phyloP scores from a whole-genome alignment of 2,329 filamentous ascomycete genomes.

The Ceratocystis cubensis region DNA sequence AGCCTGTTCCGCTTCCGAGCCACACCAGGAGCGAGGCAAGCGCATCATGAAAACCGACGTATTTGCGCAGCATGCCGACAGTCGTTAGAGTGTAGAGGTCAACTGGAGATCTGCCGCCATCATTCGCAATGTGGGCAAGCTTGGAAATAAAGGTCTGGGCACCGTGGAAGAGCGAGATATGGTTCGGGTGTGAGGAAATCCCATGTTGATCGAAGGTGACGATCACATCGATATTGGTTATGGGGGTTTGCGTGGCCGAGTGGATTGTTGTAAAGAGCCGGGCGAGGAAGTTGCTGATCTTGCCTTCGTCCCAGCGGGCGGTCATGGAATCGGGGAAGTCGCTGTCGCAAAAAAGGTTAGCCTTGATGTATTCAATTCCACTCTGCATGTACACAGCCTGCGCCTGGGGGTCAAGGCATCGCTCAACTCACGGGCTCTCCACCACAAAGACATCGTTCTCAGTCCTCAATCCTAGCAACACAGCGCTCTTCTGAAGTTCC shows the following conservation, averaged over 20 bases:
- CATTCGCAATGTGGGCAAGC: conserved; percentile 39
- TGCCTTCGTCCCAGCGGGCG: conserved; percentile 56
- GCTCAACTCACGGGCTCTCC: conserved; percentile 50
- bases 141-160: conserved; percentile 57
- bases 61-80: conserved; percentile 66
- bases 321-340: conserved; percentile 88
- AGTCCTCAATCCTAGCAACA: conserved; percentile 59
- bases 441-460: conserved; percentile 77
- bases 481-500: conserved; percentile 70
- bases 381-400: background rate
- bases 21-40: conserved; percentile 54
- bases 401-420: background rate
- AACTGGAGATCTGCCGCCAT: conserved; percentile 31
- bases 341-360: conserved; percentile 24
- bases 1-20: conserved; percentile 31
- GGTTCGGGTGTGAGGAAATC: conserved; percentile 83
- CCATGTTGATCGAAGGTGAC: conserved; percentile 81
- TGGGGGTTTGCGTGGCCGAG: conserved; percentile 30
- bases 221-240: conserved; percentile 59
- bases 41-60: conserved; percentile 62
- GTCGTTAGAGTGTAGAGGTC: conserved; percentile 74
- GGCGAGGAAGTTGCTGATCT: conserved; percentile 58
- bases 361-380: no score
- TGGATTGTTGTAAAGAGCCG: conserved; percentile 58
- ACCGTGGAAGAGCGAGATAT: conserved; percentile 77